A percentile compares a stretch with the other conserved stretches of the same genome.
These are phyloP conservation scores for Angomonas ambiguus DNA, from an alignment of 208 protist species.

Conservation along the genomic window DNA sequence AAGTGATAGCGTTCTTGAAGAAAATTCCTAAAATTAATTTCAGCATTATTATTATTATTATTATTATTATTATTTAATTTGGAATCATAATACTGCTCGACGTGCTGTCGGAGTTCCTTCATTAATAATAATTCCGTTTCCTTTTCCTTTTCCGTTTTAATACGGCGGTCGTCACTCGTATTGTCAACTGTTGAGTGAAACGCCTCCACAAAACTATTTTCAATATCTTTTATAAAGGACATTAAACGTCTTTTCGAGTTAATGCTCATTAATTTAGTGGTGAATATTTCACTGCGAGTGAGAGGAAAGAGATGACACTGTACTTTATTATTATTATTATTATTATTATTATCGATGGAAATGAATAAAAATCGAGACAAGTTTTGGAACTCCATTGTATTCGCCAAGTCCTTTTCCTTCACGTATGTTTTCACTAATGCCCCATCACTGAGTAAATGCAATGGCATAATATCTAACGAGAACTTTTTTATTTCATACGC, in stretches of 20 bases:
- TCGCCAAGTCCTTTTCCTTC: slow-evolving; percentile 40
- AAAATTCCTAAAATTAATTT: neutral
- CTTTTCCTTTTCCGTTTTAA: slow-evolving; percentile 1
- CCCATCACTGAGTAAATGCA: slow-evolving; percentile 51
- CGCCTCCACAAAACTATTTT: slow-evolving; percentile 62
- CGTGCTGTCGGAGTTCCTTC: neutral
- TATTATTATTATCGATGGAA: slow-evolving; percentile 5
- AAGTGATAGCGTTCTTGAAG: neutral
- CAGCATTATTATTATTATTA: slow-evolving; percentile 11
- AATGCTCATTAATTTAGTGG: slow-evolving; percentile 38
- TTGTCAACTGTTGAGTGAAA: slow-evolving; percentile 62
- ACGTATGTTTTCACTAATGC: slow-evolving; percentile 35
- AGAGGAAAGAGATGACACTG: slow-evolving; percentile 56
- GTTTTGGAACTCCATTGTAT: slow-evolving; percentile 65
- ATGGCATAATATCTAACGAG: slow-evolving; percentile 65
- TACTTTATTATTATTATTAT: neutral
- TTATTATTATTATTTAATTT: neutral
- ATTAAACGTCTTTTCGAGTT: slow-evolving; percentile 91
- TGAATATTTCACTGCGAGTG: slow-evolving; percentile 79
- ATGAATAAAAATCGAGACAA: slow-evolving; percentile 50
- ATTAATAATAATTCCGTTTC: neutral
- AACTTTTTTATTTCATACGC: slow-evolving; percentile 9
- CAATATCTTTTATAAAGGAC: slow-evolving; percentile 86
- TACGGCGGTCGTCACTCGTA: slow-evolving; percentile 34
- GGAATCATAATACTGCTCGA: neutral